Percentiles rank a stretch among this genome's conserved stretches.
phyloP scores from a whole-genome alignment of 305 asterid genomes.

The Rubia tinctorum region DNA sequence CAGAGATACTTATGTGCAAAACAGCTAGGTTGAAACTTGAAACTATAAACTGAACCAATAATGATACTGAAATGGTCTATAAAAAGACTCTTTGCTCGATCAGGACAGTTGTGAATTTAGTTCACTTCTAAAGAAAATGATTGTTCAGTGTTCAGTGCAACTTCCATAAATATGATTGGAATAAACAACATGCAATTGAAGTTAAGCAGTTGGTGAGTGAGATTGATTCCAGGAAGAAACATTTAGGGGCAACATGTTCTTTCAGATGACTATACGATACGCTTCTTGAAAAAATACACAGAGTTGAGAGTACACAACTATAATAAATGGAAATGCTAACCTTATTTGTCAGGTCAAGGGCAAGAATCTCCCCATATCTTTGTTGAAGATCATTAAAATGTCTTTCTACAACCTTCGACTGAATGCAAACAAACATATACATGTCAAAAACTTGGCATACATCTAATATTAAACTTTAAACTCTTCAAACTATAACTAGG shows the following conservation, averaged over 20 bases:
- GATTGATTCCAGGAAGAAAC: not conserved
- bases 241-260: not conserved
- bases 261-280: not conserved
- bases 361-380: constrained; percentile 87
- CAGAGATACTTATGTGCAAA: not conserved
- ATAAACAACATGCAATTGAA: not conserved
- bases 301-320: constrained; percentile 12
- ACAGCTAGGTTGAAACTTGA: constrained; percentile 5
- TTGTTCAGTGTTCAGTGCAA: not conserved
- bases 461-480: not conserved
- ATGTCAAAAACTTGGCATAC: not conserved
- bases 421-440: constrained; percentile 24
- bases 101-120: not conserved
- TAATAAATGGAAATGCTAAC: constrained; percentile 31
- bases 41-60: not conserved
- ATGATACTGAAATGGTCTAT: no score
- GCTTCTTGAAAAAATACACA: not conserved
- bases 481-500: not conserved
- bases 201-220: not conserved
- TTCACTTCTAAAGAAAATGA: not conserved
- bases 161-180: not conserved
- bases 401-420: constrained; percentile 84
- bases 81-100: not conserved
- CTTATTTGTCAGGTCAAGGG: constrained; percentile 90
- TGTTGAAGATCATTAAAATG: constrained; percentile 85